Conservation (phyloP, 2,329 filamentous ascomycete species). For the Arthrobotrys megalospora region DNA sequence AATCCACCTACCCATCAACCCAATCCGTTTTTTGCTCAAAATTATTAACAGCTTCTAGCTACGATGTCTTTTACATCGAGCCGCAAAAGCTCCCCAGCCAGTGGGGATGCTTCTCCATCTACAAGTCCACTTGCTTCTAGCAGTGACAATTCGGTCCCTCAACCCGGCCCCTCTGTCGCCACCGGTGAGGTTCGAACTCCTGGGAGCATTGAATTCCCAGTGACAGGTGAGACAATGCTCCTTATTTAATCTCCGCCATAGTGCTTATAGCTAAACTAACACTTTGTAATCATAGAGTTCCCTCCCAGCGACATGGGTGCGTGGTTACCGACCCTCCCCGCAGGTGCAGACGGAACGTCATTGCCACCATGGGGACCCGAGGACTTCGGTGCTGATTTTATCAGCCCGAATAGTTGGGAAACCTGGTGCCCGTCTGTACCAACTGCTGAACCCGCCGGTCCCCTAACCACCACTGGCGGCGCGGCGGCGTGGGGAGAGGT, state of each 20-base stretch:
- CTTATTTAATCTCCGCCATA: too few relatives aligned
- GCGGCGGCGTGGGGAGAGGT: background rate
- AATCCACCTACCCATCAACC: background rate
- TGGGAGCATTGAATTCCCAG: too few relatives aligned
- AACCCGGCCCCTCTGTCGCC: too few relatives aligned
- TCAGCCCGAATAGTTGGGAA: background rate
- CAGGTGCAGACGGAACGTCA: background rate
- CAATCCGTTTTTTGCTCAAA: background rate
- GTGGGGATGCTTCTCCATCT: background rate
- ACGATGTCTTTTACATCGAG: background rate
- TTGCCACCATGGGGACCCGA: background rate
- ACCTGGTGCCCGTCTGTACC: background rate
- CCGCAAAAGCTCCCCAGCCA: constrained; percentile 2
- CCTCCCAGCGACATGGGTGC: too few relatives aligned
- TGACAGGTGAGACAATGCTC: too few relatives aligned
- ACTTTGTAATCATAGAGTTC: background rate
- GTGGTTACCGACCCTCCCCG: background rate
- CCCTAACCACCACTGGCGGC: constrained; percentile 11
- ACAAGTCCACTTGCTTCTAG: constrained; percentile 1
- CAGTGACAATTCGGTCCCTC: background rate
- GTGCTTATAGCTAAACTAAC: too few relatives aligned
- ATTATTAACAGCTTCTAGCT: background rate
- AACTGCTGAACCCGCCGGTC: background rate
- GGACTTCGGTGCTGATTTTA: background rate
- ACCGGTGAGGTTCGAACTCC: too few relatives aligned